Percentiles rank a stretch among this genome's conserved stretches.
Conservation (phyloP, 768 basidiomycete genomes). For the Fistulinella prunicolor region DNA sequence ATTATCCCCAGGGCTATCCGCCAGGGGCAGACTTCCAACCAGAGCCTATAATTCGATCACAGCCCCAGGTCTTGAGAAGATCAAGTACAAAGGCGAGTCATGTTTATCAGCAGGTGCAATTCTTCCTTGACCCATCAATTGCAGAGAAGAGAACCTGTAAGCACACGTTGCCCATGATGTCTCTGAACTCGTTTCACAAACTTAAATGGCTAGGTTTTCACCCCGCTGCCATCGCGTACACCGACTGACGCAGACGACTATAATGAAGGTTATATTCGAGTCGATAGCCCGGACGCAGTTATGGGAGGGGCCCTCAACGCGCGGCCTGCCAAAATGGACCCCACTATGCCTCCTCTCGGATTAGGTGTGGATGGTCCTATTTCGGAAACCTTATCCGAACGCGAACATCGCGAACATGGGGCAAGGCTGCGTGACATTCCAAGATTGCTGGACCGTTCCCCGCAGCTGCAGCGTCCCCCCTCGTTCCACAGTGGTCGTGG, state of each 20-base stretch:
- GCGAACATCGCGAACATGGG: conserved; percentile 16
- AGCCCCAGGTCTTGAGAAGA: conserved; percentile 26
- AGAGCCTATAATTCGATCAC: conserved; percentile 19
- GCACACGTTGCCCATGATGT: conserved; percentile 4
- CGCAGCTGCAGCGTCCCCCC: conserved; percentile 13
- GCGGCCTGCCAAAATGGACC: conserved; percentile 25
- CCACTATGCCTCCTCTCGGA: conserved; percentile 23
- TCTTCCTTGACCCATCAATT: conserved; percentile 11
- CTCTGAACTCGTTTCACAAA: conserved; percentile 8
- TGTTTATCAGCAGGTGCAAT: background rate
- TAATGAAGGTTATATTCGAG: conserved; percentile 31
- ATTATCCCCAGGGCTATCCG: conserved; percentile 31
- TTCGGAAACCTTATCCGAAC: conserved; percentile 25
- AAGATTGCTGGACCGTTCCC: conserved; percentile 24
- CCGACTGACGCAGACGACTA: conserved; percentile 33
- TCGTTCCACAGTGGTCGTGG: conserved; percentile 23
- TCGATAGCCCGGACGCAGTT: conserved; percentile 30
- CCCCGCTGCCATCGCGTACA: conserved; percentile 31
- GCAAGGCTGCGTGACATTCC: conserved; percentile 20
- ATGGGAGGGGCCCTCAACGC: conserved; percentile 34
- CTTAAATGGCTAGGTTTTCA: conserved; percentile 25
- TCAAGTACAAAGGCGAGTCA: conserved; percentile 25
- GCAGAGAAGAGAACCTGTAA: conserved; percentile 34
- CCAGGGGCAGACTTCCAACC: conserved; percentile 24
- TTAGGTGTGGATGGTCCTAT: conserved; percentile 14